Conservation (phyloP, 2,329 filamentous ascomycete species). For the Exophiala viscosa region DNA sequence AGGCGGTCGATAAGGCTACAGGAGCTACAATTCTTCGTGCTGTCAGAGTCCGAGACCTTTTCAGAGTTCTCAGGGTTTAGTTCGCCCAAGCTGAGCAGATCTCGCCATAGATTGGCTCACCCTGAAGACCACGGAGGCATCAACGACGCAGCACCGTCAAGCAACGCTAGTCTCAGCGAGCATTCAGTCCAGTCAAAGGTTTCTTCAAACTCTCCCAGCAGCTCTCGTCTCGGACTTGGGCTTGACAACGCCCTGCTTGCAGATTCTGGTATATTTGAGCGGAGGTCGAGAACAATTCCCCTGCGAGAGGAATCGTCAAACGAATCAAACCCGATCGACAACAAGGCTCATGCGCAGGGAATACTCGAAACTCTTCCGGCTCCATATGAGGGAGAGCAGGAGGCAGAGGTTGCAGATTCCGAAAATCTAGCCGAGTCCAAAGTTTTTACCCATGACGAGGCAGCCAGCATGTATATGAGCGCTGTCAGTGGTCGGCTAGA, state of each 20-base stretch:
- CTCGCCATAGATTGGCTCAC: slow-evolving; percentile 16
- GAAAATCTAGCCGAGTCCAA: slow-evolving; percentile 45
- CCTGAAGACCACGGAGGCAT: slow-evolving; percentile 7
- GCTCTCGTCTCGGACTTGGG: slow-evolving; percentile 16
- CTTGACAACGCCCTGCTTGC: slow-evolving; percentile 12
- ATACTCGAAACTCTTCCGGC: neutral
- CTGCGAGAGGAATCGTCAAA: slow-evolving; percentile 3
- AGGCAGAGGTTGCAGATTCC: neutral
- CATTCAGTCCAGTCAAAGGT: slow-evolving; percentile 15
- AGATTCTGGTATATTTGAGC: slow-evolving; percentile 13
- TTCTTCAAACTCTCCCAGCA: slow-evolving; percentile 11
- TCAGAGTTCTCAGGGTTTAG: slow-evolving; percentile 22
- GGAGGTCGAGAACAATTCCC: slow-evolving; percentile 1
- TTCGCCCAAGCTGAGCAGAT: slow-evolving; percentile 22
- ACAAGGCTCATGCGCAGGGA: slow-evolving; percentile 13
- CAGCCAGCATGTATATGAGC: slow-evolving; percentile 54
- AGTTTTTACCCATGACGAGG: slow-evolving; percentile 48
- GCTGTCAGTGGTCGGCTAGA: slow-evolving; percentile 45
- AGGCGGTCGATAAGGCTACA: slow-evolving; percentile 18
- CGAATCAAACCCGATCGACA: slow-evolving; percentile 9
- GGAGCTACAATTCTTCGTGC: slow-evolving; percentile 22
- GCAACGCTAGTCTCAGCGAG: slow-evolving; percentile 16
- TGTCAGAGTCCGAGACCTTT: slow-evolving; percentile 25
- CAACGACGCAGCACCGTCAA: slow-evolving; percentile 10
- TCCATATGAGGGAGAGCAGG: neutral